Evolutionary conservation across 2,329 filamentous ascomycete species (phyloP), one percentile per base, ranked within the genome.

Genomic region (Aspergillus quadrilineatus): DNA sequence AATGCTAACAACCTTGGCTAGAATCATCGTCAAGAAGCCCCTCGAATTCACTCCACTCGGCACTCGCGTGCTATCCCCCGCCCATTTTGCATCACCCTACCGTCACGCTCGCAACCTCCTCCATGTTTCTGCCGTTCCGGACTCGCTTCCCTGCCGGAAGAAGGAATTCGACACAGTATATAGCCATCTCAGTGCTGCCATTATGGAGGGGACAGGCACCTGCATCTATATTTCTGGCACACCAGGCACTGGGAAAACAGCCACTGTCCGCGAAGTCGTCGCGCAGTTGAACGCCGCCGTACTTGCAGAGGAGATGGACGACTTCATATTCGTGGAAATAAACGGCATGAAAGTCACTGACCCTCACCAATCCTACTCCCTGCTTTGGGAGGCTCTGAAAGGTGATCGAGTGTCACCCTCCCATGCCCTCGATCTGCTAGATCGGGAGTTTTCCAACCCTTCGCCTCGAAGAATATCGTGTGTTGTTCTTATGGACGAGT

Each of bases 291-390:
- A 97, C 65, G 85, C 88, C n/a, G 87, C 91, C 0, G 94, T 97
- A 1, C 82, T 85, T 47, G 86, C 88, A 6, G 94, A 99, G 68
- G 93, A 97, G 73, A 82, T 99, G 42, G 94, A 99, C 67, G 93
- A 97, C 71, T 99, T 99, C 73, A 96, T 97, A 57, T 99, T 99
- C 65, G 92, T 99, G 60, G 94, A 99, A 74, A 97, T 99, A 77
- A 99, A 99, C 74, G 95, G 94, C 64, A 97, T 99, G 94, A 99
- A 99, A 78, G 92, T 99, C 65, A 96, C 94, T 0, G 94, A 99
- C 71, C 93, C 94, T 0, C 92, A 97, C 69, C 94, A 99, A 73
- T 92, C 94, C 0, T 99, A 99, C 74, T 89, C 90, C 2, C 77
- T 99, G 17, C 82, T 99, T 1, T 99, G 95, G 95, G 92, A 99